Base-by-base conservation (phyloP, 1,284 basidiomycete species). In the Trametes pubescens region DNA sequence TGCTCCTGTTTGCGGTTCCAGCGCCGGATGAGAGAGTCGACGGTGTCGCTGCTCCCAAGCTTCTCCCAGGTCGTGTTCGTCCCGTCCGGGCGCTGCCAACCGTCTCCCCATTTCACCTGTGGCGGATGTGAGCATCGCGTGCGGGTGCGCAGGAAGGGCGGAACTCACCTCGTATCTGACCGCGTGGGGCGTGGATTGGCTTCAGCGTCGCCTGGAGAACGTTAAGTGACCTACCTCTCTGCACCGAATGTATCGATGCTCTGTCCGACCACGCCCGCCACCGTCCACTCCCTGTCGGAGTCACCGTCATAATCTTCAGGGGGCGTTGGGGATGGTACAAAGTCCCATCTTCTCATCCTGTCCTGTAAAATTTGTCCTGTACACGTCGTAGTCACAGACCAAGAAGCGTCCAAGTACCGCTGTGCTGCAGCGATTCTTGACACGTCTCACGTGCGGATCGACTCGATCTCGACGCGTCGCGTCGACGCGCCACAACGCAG, bases 51-150 rank as follows among this genome's bases (percentile, higher is more conserved):
- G 69, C 64, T 11, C 14, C 34, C 59, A 43, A 70, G 70, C 34
- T 65, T 66, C 62, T 76, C 68, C 81, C 81, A 81, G 14, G 81
- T 81, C 21, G 81, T 81, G 62, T 81, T 79, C 26, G 80, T 77
- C 13, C 74, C 77, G 61, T 81, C 79, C 16, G 22, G 26, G 44
- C 80, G 78, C 18, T 70, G 66, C 80, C 80, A 81, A 52, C 75
- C 65, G 51, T 77, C 65, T 59, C 18, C 71, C 80, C 80, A 81
- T 67, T 74, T 77, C 32, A 82, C 73, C 80, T 81, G 46, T 11
- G 8, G 22, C 21, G 60, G 11, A 26, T 22, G 14, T 22, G 51
- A n/a, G 22, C 29, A 35, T 4, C 16, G 21, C 0, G 24, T 26
- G n/a, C 16, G 38, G 4, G 24, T 38, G 24, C 26, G 21, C 5